Base-by-base conservation (phyloP, 2,329 filamentous ascomycete genomes). In the Elsinoe australis region DNA sequence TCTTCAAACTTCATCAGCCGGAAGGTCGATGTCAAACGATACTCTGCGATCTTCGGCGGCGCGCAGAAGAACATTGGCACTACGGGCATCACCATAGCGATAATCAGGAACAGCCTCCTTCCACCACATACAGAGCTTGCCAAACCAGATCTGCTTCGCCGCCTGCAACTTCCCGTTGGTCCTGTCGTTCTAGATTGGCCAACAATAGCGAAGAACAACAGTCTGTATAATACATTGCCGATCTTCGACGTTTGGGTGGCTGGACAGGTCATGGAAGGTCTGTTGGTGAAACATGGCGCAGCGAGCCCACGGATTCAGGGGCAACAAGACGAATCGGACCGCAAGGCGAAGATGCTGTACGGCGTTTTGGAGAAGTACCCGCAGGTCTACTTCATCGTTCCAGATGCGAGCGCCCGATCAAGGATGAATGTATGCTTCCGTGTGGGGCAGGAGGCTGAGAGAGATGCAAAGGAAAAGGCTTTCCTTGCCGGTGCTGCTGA, bases 371-470 rank as follows among this genome's bases (percentile, higher is more conserved):
- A 95, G 56, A 78, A 77, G 35, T 73, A 85, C 57, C 76, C 85
- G 0, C 70, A 80, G 0, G 68, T 83, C n/a, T 96, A 94, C 69
- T 74, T 71, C 46, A 77, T 95, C 24, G 80, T 95, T 0, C 87
- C 88, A 0, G 76, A 84, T 56, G 85, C 84, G 67, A 71, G 71
- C 17, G 83, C 76, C 2, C 83, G 89, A 49, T 94, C 86, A 58
- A 74, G 87, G 49, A 95, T 96, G 85, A 96, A 96, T 67, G 85
- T 96, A 51, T 95, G 88, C 73, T 95, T 95, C 74, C 74, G 88
- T 12, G 75, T 94, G 14, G 71, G 71, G 39, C 76, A 74, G 35
- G 78, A 82, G 33, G 70, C 80, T 51, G 79, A 82, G 45, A 52
- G 52, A 47, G 59, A 59, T 35, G 80, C 76, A 9, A 75, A 81